phyloP scores from a whole-genome alignment of 2,329 filamentous ascomycete genomes.

The Emergomyces pasteurianus region DNA sequence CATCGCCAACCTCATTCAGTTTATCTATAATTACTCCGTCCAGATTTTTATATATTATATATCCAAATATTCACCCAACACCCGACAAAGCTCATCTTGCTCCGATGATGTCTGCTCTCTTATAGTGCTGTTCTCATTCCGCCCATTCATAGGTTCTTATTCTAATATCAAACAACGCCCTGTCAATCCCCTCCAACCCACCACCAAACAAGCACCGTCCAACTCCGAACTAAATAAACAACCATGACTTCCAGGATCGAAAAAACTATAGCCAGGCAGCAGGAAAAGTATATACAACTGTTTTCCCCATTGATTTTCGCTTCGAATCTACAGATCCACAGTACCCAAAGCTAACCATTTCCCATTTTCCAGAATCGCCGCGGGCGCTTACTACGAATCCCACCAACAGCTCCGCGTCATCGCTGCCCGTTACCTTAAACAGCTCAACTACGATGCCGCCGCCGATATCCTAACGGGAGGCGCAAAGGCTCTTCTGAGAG shows the following conservation, averaged over 20 bases:
- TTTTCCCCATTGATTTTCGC: neutral
- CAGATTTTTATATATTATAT: neutral
- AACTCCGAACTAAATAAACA: constrained; percentile 7
- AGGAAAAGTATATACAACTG: constrained; percentile 51
- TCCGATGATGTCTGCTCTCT: neutral
- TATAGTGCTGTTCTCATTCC: neutral
- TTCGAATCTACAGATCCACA: neutral
- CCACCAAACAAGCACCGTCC: neutral
- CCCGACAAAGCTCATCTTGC: neutral
- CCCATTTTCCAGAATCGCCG: constrained; percentile 52
- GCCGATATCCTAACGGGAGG: constrained; percentile 79
- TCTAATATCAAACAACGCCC: no score
- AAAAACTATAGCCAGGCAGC: constrained; percentile 62
- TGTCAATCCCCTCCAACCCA: neutral
- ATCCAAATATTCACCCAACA: neutral
- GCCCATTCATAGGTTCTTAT: no score
- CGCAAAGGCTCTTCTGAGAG: constrained; percentile 61
- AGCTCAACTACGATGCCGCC: constrained; percentile 69
- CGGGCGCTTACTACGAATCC: constrained; percentile 93
- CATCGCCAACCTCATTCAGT: neutral
- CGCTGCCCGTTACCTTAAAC: constrained; percentile 84
- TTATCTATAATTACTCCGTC: no score
- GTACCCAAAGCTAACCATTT: constrained; percentile 8
- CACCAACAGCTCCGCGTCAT: constrained; percentile 97
- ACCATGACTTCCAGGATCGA: constrained; percentile 43